phyloP scores from a whole-genome alignment of 148 eudicot genomes.

The Chenopodium album region DNA sequence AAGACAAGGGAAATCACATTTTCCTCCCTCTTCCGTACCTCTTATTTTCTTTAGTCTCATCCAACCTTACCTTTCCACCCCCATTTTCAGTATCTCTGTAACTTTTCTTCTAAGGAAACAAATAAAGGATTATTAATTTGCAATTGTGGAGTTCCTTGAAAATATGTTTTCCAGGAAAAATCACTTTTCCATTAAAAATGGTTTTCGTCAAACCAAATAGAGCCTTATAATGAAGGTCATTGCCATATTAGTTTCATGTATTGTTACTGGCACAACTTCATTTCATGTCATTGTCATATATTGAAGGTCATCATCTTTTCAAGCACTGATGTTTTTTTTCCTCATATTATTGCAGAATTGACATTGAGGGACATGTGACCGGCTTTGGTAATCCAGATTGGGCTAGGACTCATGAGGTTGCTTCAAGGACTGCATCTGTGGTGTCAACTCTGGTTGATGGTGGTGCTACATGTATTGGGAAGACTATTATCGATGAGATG shows the following conservation, averaged over 20 bases:
- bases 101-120: too few relatives aligned
- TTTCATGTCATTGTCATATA: not conserved
- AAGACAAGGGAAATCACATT: too few relatives aligned
- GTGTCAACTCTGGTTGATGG: constrained; percentile 83
- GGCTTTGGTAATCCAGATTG: constrained; percentile 91
- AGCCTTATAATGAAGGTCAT: not conserved
- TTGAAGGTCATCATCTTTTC: not conserved
- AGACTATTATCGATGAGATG: constrained; percentile 88
- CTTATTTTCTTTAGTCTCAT: too few relatives aligned
- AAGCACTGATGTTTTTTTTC: not conserved
- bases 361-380: constrained; percentile 78
- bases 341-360: constrained; percentile 48
- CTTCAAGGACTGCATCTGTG: constrained; percentile 65
- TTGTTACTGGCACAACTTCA: not conserved
- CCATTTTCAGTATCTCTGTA: too few relatives aligned
- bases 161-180: too few relatives aligned
- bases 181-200: too few relatives aligned
- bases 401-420: constrained; percentile 81
- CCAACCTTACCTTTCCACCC: too few relatives aligned
- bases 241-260: too few relatives aligned
- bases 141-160: too few relatives aligned
- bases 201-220: not conserved
- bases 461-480: constrained; percentile 94
- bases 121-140: too few relatives aligned
- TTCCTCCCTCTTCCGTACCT: too few relatives aligned